These are phyloP conservation scores for Limnanthes douglasii DNA, from an alignment of 345 rosid species.

Conservation along the genomic window DNA sequence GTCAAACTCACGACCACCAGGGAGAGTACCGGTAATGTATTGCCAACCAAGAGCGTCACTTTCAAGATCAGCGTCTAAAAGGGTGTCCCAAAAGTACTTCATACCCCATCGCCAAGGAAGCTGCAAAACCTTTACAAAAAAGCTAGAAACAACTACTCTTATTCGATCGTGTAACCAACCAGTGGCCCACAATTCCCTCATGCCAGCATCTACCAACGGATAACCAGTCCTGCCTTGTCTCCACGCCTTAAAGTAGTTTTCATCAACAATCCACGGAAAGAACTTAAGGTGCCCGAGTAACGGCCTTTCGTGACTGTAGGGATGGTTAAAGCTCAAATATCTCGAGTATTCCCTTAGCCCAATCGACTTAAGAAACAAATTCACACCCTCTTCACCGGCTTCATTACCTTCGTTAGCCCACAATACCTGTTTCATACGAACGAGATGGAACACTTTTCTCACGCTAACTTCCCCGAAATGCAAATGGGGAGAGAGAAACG, in stretches of 20 bases:
- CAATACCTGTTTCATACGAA: constrained; percentile 75
- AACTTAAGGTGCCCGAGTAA: constrained; percentile 90
- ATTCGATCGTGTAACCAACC: constrained; percentile 98
- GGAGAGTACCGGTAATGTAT: constrained; percentile 86
- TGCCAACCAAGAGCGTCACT: constrained; percentile 99
- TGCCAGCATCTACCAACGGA: constrained; percentile 96
- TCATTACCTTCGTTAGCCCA: constrained; percentile 95
- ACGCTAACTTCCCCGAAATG: constrained; percentile 98
- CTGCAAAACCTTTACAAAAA: constrained; percentile 91
- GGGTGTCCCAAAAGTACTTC: constrained; percentile 99
- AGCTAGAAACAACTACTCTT: constrained; percentile 91
- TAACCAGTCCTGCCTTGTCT: constrained; percentile 98
- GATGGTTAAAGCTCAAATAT: constrained; percentile 90
- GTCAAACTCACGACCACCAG: constrained; percentile 82
- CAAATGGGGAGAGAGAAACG: constrained; percentile 89
- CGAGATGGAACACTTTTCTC: constrained; percentile 86
- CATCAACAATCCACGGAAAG: constrained; percentile 86
- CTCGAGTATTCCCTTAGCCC: constrained; percentile 94
- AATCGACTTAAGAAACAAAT: constrained; percentile 86
- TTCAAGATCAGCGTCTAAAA: constrained; percentile 90
- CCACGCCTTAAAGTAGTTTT: constrained; percentile 91
- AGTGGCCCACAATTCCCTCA: constrained; percentile 98
- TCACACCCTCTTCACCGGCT: constrained; percentile 90
- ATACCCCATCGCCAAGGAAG: constrained; percentile 99
- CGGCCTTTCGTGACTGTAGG: constrained; percentile 82